A percentile compares a stretch with the other conserved stretches of the same genome.
Conservation (phyloP, 441 rosid genomes). For the Omphalea diandra region DNA sequence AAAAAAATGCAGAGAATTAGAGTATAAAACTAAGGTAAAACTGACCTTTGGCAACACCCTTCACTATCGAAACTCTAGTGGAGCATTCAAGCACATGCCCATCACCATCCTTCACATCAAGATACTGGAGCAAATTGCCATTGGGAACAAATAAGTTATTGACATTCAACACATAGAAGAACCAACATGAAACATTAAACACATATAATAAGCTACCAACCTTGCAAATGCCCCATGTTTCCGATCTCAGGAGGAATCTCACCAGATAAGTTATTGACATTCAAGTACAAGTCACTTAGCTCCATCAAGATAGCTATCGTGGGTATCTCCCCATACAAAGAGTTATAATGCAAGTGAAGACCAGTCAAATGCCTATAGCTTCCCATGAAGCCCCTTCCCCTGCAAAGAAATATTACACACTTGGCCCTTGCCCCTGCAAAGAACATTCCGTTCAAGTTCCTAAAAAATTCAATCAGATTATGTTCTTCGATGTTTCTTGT, state of each 20-base stretch:
- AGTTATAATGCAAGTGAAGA: slow-evolving; percentile 84
- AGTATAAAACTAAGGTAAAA: background rate
- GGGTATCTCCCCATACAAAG: slow-evolving; percentile 73
- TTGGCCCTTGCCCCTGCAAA: slow-evolving; percentile 67
- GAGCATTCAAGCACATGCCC: slow-evolving; percentile 80
- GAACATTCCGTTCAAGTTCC: no score
- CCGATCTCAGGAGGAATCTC: slow-evolving; percentile 72
- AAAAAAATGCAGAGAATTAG: background rate
- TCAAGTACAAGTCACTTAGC: slow-evolving; percentile 79
- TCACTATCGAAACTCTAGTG: slow-evolving; percentile 70
- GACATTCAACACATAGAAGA: slow-evolving; percentile 19
- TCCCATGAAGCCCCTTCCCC: slow-evolving; percentile 75
- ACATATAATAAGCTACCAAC: no score
- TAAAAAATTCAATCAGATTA: no score
- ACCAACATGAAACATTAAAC: no score
- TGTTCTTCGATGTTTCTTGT: no score
- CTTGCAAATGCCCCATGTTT: slow-evolving; percentile 66
- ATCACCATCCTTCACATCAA: slow-evolving; percentile 62
- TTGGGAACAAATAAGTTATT: slow-evolving; percentile 77
- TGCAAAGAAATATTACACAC: slow-evolving; percentile 87
- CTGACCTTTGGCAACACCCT: slow-evolving; percentile 85
- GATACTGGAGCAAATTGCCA: slow-evolving; percentile 59
- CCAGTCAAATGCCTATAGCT: slow-evolving; percentile 68
- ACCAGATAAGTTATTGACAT: slow-evolving; percentile 83
- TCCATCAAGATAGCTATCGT: slow-evolving; percentile 52